These are phyloP conservation scores for Schizochytrium sp. DNA, from an alignment of 108 stramenopile species.

Conservation along the genomic window DNA sequence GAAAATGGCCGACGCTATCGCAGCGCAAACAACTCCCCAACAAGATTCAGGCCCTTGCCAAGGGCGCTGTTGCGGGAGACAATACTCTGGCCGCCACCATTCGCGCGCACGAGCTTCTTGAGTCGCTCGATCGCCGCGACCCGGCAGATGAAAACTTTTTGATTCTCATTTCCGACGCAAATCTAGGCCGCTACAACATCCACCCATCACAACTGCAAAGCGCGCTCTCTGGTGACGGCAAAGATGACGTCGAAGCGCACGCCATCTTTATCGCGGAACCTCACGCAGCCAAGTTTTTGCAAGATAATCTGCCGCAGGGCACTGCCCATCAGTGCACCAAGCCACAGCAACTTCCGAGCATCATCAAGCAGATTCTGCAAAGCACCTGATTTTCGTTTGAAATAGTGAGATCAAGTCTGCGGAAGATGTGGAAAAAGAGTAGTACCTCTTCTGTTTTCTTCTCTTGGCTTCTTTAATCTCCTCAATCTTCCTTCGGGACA, in stretches of 20 bases:
- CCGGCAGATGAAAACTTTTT: conserved; percentile 40
- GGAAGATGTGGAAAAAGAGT: too few species aligned
- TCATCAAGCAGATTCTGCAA: background rate
- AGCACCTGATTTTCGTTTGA: background rate
- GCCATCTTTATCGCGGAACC: conserved; percentile 16
- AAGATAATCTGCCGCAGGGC: background rate
- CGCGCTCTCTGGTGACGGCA: background rate
- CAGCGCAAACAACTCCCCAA: conserved; percentile 59
- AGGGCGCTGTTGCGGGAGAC: conserved; percentile 70
- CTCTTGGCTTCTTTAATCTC: too few species aligned
- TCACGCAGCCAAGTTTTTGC: background rate
- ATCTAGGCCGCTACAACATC: conserved; percentile 70
- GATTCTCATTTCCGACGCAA: conserved; percentile 71
- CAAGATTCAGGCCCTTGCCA: conserved; percentile 70
- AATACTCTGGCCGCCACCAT: conserved; percentile 67
- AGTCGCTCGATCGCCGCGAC: conserved; percentile 15
- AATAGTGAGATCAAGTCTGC: too few species aligned
- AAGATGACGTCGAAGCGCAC: background rate
- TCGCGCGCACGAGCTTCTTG: conserved; percentile 44
- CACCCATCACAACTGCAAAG: conserved; percentile 23
- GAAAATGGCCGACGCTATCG: conserved; percentile 46
- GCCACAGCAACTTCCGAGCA: background rate
- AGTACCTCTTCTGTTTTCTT: too few species aligned
- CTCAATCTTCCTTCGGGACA: too few species aligned
- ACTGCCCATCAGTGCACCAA: background rate